Conservation (phyloP, 225 moss, liverwort and hornwort species). For the Neckera pumila region DNA sequence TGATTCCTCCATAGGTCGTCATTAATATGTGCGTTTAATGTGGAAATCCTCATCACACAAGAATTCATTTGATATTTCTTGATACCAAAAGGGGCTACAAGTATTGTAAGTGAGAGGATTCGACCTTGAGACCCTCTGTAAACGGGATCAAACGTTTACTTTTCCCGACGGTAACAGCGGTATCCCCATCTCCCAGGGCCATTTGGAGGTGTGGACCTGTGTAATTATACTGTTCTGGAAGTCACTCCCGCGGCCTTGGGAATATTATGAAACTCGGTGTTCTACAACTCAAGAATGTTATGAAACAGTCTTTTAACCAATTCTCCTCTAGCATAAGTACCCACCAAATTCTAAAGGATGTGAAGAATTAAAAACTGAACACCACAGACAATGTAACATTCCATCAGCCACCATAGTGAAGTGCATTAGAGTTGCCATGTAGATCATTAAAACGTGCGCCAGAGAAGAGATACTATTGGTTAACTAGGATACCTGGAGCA, state of each 20-base stretch:
- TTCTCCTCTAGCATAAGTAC: background rate
- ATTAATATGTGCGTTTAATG: no score
- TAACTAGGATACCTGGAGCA: background rate
- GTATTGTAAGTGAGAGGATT: background rate
- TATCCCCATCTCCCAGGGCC: background rate
- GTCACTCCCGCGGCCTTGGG: background rate
- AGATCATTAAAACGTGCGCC: background rate
- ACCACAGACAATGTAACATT: no score
- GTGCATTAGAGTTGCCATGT: background rate
- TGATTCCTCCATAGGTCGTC: background rate
- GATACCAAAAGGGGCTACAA: background rate
- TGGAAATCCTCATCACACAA: background rate
- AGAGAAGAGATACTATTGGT: background rate
- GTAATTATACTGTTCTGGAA: background rate
- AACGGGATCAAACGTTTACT: background rate
- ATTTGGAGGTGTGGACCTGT: background rate
- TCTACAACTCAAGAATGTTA: background rate
- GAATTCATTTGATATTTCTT: background rate
- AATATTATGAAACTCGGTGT: background rate
- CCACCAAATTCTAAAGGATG: background rate
- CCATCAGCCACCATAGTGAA: background rate
- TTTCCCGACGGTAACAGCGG: no score
- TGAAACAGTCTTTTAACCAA: background rate
- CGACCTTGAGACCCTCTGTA: background rate
- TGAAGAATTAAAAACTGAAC: background rate